These are phyloP conservation scores for Filobasidium floriforme DNA, from an alignment of 768 basidiomycete genomes.

Conservation along the genomic window DNA sequence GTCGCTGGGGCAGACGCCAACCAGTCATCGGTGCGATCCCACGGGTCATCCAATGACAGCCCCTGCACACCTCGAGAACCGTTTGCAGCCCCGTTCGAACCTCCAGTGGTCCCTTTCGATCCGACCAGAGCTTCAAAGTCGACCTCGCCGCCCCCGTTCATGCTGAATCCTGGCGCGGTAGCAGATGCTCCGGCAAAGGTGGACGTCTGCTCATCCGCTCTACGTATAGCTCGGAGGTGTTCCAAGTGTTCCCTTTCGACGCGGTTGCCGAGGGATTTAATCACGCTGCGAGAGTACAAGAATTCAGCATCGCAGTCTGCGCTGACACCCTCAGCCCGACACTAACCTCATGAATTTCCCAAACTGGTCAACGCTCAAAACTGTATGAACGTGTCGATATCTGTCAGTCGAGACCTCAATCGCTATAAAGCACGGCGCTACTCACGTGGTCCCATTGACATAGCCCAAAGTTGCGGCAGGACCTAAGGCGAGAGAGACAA, in stretches of 20 bases:
- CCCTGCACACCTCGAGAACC: neutral
- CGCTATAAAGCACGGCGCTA: slow-evolving; percentile 21
- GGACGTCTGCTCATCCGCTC: slow-evolving; percentile 62
- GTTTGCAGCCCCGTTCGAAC: slow-evolving; percentile 6
- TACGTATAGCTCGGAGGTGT: slow-evolving; percentile 84
- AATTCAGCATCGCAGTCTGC: neutral
- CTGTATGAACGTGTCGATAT: slow-evolving; percentile 19
- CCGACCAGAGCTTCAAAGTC: slow-evolving; percentile 59
- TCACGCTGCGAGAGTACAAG: slow-evolving; percentile 33
- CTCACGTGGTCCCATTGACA: slow-evolving; percentile 91
- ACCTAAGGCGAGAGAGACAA: slow-evolving; percentile 54
- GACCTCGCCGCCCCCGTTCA: slow-evolving; percentile 45
- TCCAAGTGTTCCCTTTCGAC: slow-evolving; percentile 89
- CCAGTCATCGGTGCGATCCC: slow-evolving; percentile 34
- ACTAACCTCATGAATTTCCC: slow-evolving; percentile 71
- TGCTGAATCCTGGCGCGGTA: slow-evolving; percentile 47
- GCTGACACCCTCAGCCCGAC: slow-evolving; percentile 39
- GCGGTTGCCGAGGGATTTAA: slow-evolving; percentile 56
- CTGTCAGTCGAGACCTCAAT: neutral
- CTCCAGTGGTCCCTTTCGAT: neutral
- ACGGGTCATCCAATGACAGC: slow-evolving; percentile 28
- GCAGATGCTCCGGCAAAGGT: slow-evolving; percentile 26
- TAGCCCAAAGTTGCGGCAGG: slow-evolving; percentile 85
- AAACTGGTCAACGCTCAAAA: slow-evolving; percentile 61
- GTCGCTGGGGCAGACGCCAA: slow-evolving; percentile 9